These are phyloP conservation scores for Venturia oleaginea DNA, from an alignment of 2,329 filamentous ascomycete species.

Conservation along the genomic window DNA sequence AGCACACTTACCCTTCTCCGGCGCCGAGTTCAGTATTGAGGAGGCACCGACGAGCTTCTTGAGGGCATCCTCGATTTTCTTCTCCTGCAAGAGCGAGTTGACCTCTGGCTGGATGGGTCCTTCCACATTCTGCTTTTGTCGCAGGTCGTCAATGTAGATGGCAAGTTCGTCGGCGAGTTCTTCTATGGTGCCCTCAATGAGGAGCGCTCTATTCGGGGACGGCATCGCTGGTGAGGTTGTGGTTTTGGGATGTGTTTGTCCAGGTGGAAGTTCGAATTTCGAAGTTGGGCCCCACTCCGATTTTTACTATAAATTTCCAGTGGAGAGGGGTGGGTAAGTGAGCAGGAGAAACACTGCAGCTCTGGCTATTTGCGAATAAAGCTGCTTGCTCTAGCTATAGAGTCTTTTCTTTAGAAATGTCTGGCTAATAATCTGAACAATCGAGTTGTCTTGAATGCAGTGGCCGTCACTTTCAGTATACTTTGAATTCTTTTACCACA, in stretches of 20 bases:
- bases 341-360: neutral
- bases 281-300: neutral
- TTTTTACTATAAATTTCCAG: neutral
- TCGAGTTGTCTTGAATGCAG: neutral
- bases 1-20: slow-evolving; percentile 61
- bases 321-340: neutral
- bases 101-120: slow-evolving; percentile 52
- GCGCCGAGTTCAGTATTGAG: slow-evolving; percentile 66
- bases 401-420: neutral
- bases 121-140: slow-evolving; percentile 50
- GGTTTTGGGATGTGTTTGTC: neutral
- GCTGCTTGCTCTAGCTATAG: no score
- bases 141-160: slow-evolving; percentile 79
- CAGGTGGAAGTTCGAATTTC: neutral
- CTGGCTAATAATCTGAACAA: neutral
- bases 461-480: neutral
- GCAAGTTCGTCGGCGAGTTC: slow-evolving; percentile 93
- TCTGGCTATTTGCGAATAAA: neutral
- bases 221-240: slow-evolving; percentile 37
- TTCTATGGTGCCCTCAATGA: slow-evolving; percentile 85
- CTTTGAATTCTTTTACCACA: neutral
- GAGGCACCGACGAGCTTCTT: slow-evolving; percentile 82
- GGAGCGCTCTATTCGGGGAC: slow-evolving; percentile 51
- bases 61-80: slow-evolving; percentile 73
- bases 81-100: slow-evolving; percentile 57